These are phyloP conservation scores for Odontarrhena argentea DNA, from an alignment of 345 rosid species.

Conservation along the genomic window DNA sequence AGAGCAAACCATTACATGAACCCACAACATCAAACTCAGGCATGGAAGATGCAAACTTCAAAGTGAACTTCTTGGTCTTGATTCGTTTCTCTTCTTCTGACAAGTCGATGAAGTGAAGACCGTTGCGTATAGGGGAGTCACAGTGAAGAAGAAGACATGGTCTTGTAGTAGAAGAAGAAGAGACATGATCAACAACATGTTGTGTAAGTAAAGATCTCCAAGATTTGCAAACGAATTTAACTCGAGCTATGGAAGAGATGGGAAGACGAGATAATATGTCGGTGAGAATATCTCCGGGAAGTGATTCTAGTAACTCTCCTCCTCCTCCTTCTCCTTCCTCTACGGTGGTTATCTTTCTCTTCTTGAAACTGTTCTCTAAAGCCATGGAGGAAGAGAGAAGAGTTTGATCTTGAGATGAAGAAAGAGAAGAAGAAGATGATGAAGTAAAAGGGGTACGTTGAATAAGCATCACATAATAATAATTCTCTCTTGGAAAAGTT, in stretches of 20 bases:
- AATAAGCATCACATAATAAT: constrained; percentile 52
- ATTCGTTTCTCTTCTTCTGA: constrained; percentile 37
- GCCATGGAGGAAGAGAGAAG: constrained; percentile 42
- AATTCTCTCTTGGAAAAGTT: constrained; percentile 33
- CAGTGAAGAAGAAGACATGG: constrained; percentile 70
- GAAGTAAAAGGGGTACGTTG: constrained; percentile 46
- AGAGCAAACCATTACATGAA: constrained; percentile 65
- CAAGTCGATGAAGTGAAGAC: constrained; percentile 56
- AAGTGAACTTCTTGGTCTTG: constrained; percentile 47
- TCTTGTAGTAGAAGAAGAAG: constrained; percentile 30
- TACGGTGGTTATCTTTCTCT: constrained; percentile 35
- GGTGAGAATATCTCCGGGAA: constrained; percentile 59
- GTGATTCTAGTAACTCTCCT: constrained; percentile 45
- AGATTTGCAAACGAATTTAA: constrained; percentile 55
- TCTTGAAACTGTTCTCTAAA: constrained; percentile 33
- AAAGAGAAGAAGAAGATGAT: constrained; percentile 29
- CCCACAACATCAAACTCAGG: constrained; percentile 60
- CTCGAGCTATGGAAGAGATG: constrained; percentile 52
- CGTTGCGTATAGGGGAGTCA: constrained; percentile 56
- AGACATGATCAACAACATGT: constrained; percentile 40
- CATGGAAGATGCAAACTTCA: constrained; percentile 45
- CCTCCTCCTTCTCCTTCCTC: constrained; percentile 17
- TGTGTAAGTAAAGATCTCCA: constrained; percentile 51
- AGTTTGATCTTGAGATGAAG: constrained; percentile 32
- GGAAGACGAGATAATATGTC: constrained; percentile 73